A percentile compares a stretch with the other conserved stretches of the same genome.
phyloP scores from a whole-genome alignment of 2,329 filamentous ascomycete genomes.

The Sordariomycetes sp. region DNA sequence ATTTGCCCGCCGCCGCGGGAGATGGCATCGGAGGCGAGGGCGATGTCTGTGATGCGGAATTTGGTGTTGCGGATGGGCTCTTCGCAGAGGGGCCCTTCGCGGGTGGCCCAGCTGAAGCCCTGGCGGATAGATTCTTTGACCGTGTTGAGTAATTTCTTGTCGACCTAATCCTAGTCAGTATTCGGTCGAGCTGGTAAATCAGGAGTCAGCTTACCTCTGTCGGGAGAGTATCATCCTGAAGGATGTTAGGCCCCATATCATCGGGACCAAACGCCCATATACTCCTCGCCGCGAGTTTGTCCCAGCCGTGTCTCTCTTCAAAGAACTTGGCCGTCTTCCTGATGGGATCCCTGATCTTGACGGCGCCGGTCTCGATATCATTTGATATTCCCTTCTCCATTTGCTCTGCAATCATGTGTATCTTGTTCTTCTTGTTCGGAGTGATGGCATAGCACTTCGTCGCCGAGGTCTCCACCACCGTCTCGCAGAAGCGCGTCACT shows the following conservation, averaged over 20 bases:
- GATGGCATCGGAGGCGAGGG: slow-evolving; percentile 81
- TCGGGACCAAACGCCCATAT: slow-evolving; percentile 99
- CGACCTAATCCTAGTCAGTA: slow-evolving; percentile 45
- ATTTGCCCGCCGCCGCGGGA: slow-evolving; percentile 94
- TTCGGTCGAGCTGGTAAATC: background rate
- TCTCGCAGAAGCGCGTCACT: slow-evolving; percentile 95
- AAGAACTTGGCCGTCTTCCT: slow-evolving; percentile 95
- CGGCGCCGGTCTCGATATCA: slow-evolving; percentile 85
- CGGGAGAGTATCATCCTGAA: slow-evolving; percentile 93
- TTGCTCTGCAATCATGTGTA: slow-evolving; percentile 96
- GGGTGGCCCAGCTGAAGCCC: slow-evolving; percentile 92
- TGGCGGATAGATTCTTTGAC: slow-evolving; percentile 91
- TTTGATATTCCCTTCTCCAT: slow-evolving; percentile 89
- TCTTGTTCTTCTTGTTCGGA: slow-evolving; percentile 98
- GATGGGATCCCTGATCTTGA: slow-evolving; percentile 87
- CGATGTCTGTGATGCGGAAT: slow-evolving; percentile 89
- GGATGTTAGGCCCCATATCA: slow-evolving; percentile 86
- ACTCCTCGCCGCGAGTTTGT: slow-evolving; percentile 84
- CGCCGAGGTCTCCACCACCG: slow-evolving; percentile 90
- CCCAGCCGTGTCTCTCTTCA: slow-evolving; percentile 94
- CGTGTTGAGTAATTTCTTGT: slow-evolving; percentile 79
- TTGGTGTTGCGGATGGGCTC: slow-evolving; percentile 98
- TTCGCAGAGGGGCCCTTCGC: slow-evolving; percentile 94
- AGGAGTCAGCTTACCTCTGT: slow-evolving; percentile 52
- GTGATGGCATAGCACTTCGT: slow-evolving; percentile 98